Base-by-base conservation (phyloP, 2,329 filamentous ascomycete species). In the Exserohilum rostratum region DNA sequence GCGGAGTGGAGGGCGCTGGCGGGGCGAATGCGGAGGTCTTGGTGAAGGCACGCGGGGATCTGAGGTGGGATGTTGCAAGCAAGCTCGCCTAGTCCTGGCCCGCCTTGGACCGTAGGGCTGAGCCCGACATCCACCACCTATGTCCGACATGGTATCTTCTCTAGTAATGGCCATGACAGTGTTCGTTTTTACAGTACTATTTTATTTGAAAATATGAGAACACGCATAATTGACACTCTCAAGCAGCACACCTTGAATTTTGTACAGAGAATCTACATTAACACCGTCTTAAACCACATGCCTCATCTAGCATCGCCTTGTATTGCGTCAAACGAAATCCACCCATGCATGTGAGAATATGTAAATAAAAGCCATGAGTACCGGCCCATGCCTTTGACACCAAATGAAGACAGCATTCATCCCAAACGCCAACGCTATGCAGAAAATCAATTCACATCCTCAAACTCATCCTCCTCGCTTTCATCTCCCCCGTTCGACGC, bases 401-500 rank as follows among this genome's bases (percentile, higher is more conserved):
- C 12, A 35, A 42, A 22, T n/a, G 15, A 27, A 44, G 33, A 18
- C 18, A 29, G 10, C 27, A 15, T 43, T 45, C 30, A 34, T 22
- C 33, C 44, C 35, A 46, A 53, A 60, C 57, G 54, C 57, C 57
- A 33, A 47, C 48, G 53, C 52, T 56, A 58, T 58, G 56, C 53
- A 52, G n/a, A 59, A 58, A 51, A 60, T 67, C 53, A 68, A 53
- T 65, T 62, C 33, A 78, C 78, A 60, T 80, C 76, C 55, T 79
- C 78, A 52, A 81, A 81, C 50, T 80, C 78, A 40, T 80, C 73
- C 50, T 80, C 76, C 20, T 78, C 76, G 18, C 75, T 79, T 61
- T 79, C 78, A 31, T 80, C 78, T 7, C 78, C 79, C 20, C 74
- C 78, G 37, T 78, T 71, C 1, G 77, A 76, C 10, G 74, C 72